phyloP scores from a whole-genome alignment of 2,329 filamentous ascomycete genomes.

The Leptographium radiaticola region DNA sequence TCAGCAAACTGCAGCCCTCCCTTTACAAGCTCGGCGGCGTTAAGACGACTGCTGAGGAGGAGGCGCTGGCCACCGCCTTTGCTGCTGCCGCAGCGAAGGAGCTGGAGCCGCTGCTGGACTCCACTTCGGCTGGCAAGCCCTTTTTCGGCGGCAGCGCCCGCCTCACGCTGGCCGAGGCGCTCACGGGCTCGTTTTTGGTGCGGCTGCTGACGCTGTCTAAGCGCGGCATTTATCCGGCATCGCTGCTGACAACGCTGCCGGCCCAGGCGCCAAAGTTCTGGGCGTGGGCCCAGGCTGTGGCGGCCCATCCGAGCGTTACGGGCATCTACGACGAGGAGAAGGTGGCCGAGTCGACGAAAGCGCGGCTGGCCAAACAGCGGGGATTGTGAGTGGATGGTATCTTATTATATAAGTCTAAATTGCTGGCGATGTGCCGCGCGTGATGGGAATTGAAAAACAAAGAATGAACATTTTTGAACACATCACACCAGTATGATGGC shows the following conservation, averaged over 20 bases:
- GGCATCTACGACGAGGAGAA: slow-evolving; percentile 44
- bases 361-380: slow-evolving; percentile 11
- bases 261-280: slow-evolving; percentile 49
- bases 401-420: too few species aligned
- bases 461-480: too few species aligned
- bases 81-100: slow-evolving; percentile 51
- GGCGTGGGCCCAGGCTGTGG: slow-evolving; percentile 50
- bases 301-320: slow-evolving; percentile 51
- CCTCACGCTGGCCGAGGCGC: slow-evolving; percentile 63
- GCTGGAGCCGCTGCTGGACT: slow-evolving; percentile 53
- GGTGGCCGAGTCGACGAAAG: slow-evolving; percentile 20
- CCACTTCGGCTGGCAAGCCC: slow-evolving; percentile 25
- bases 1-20: slow-evolving; percentile 26
- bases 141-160: slow-evolving; percentile 52
- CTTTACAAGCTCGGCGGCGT: slow-evolving; percentile 32
- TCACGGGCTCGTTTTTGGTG: slow-evolving; percentile 54
- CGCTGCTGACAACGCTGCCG: slow-evolving; percentile 19
- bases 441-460: too few species aligned
- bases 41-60: slow-evolving; percentile 34
- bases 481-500: too few species aligned
- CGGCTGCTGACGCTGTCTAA: slow-evolving; percentile 43
- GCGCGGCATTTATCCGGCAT: slow-evolving; percentile 36
- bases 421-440: too few species aligned
- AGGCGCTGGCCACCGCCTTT: slow-evolving; percentile 33
- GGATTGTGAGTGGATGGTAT: background rate